phyloP scores from a whole-genome alignment of 2,329 filamentous ascomycete species.

The Penicillium sp. region DNA sequence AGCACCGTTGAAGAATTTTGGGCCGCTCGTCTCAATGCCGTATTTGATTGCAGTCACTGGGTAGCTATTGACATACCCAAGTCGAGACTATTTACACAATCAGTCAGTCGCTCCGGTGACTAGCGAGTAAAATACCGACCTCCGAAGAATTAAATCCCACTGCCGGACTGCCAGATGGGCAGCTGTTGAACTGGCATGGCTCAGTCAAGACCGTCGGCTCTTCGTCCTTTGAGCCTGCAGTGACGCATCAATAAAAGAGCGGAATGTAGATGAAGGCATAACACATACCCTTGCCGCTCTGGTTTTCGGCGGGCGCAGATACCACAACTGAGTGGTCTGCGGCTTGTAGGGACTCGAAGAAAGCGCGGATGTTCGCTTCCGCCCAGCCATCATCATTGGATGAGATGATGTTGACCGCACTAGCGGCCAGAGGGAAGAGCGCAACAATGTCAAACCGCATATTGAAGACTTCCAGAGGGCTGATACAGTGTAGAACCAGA shows the following conservation, averaged over 20 bases:
- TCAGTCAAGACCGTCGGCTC: constrained; percentile 42
- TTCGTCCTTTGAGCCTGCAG: constrained; percentile 45
- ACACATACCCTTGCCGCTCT: constrained; percentile 52
- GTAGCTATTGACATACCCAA: constrained; percentile 66
- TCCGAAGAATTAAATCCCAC: constrained; percentile 50
- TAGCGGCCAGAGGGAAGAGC: constrained; percentile 13
- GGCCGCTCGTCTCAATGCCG: constrained; percentile 51
- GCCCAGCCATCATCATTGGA: constrained; percentile 69
- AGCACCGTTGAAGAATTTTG: constrained; percentile 45
- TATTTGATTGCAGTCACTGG: constrained; percentile 57
- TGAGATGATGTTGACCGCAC: constrained; percentile 50
- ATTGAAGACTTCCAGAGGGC: neutral
- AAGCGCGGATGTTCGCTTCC: constrained; percentile 55
- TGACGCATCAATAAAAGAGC: constrained; percentile 2
- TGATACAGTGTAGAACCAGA: neutral
- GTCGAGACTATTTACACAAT: constrained; percentile 33
- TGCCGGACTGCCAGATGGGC: constrained; percentile 48
- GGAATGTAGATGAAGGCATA: neutral
- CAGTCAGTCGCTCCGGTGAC: neutral
- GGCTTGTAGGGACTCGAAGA: constrained; percentile 49
- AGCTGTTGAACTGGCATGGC: constrained; percentile 56
- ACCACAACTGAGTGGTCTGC: constrained; percentile 56
- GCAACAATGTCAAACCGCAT: constrained; percentile 18
- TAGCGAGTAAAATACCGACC: neutral
- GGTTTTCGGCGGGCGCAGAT: constrained; percentile 57